A percentile compares a stretch with the other conserved stretches of the same genome.
Conservation (phyloP, 441 rosid species). For the Codiaeum variegatum region DNA sequence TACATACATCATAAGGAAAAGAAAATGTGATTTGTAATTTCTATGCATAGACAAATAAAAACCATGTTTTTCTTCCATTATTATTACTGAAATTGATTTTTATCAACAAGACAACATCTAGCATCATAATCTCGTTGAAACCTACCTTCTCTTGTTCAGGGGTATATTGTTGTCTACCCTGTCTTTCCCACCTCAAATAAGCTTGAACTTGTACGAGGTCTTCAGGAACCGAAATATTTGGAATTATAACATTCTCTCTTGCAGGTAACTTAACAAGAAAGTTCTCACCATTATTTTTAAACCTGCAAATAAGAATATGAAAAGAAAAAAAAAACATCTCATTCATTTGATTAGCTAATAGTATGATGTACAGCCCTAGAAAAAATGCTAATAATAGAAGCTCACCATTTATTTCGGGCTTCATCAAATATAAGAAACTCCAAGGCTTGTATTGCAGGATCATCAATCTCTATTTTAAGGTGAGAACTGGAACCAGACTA, state of each 20-base stretch:
- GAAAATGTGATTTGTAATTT: background rate
- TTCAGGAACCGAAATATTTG: constrained; percentile 68
- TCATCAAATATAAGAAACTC: constrained; percentile 92
- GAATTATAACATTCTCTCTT: constrained; percentile 34
- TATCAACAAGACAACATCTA: background rate
- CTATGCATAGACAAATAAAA: constrained; percentile 2
- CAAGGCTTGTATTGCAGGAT: constrained; percentile 71
- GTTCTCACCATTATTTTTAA: constrained; percentile 52
- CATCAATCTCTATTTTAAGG: constrained; percentile 77
- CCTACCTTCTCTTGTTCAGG: constrained; percentile 94
- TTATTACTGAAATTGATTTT: background rate
- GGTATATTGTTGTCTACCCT: constrained; percentile 78
- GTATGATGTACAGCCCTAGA: background rate
- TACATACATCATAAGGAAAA: background rate
- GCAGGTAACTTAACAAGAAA: constrained; percentile 63
- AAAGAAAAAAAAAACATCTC: background rate
- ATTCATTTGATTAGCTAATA: background rate
- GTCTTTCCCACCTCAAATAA: constrained; percentile 95
- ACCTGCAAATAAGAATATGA: constrained; percentile 27
- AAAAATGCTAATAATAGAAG: constrained; percentile 19
- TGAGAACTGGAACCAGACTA: constrained; percentile 67
- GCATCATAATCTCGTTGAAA: constrained; percentile 11
- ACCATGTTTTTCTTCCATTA: background rate
- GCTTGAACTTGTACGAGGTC: constrained; percentile 96
- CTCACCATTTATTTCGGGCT: constrained; percentile 81